phyloP scores from a whole-genome alignment of 148 eudicot species.

The Persicaria maculosa region DNA sequence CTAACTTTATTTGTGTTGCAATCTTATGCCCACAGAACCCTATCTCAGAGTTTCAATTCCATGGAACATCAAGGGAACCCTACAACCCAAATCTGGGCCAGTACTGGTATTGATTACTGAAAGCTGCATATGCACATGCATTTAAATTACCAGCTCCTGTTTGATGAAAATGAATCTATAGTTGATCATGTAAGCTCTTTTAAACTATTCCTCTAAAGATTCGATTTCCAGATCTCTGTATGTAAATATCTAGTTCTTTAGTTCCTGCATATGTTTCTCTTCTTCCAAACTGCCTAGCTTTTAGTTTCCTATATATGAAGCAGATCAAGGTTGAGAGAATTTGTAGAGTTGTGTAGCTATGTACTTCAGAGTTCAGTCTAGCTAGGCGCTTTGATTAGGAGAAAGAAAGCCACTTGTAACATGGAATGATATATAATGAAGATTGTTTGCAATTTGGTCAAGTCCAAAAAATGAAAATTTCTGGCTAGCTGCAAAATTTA shows the following conservation, averaged over 20 bases:
- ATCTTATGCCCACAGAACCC: slow-evolving; percentile 1
- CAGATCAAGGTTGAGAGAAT: background rate
- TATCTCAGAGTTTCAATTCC: slow-evolving; percentile 4
- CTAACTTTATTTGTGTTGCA: background rate
- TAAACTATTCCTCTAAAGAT: background rate
- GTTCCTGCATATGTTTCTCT: background rate
- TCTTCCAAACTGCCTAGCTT: background rate
- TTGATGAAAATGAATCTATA: background rate
- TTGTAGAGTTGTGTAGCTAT: background rate
- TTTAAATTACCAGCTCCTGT: background rate
- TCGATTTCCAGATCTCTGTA: background rate
- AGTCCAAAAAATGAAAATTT: background rate
- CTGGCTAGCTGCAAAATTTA: background rate
- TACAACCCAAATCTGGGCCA: background rate
- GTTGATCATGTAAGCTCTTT: background rate
- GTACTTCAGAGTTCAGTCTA: background rate
- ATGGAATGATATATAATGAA: background rate
- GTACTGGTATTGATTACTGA: background rate
- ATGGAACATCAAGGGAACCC: background rate
- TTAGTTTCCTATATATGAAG: background rate
- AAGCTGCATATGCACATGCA: background rate
- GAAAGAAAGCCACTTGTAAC: background rate
- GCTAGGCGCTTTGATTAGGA: background rate
- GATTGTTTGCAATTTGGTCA: background rate
- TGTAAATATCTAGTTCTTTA: background rate